Conservation (phyloP, 2,329 filamentous ascomycete species). For the Xylariomycetidae sp. region DNA sequence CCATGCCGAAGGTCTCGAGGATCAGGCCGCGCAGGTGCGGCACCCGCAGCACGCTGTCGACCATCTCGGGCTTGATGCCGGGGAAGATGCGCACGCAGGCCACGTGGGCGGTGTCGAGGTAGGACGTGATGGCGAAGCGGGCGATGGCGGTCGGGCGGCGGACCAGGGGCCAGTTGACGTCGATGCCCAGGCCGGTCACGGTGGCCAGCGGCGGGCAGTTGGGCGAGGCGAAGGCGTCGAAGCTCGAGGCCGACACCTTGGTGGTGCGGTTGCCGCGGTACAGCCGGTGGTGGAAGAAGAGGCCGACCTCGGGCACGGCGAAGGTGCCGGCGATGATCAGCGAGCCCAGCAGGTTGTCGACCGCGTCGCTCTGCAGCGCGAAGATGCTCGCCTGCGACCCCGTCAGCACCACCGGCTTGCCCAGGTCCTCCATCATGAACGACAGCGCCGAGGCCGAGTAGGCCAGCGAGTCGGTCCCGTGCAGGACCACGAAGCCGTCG, state of each 20-base stretch:
- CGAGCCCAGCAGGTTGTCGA: constrained; percentile 82
- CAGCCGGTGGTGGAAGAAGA: constrained; percentile 89
- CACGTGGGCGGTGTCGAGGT: constrained; percentile 80
- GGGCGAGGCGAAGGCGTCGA: constrained; percentile 83
- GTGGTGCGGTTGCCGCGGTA: constrained; percentile 84
- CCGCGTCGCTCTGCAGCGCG: constrained; percentile 82
- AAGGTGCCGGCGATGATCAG: constrained; percentile 89
- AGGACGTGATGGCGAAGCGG: constrained; percentile 66
- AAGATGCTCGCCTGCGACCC: constrained; percentile 82
- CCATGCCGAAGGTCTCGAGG: constrained; percentile 88
- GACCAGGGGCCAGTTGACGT: constrained; percentile 74
- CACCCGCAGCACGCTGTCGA: constrained; percentile 73
- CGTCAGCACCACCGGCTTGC: constrained; percentile 86
- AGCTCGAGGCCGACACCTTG: constrained; percentile 81
- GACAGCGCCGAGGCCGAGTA: constrained; percentile 87
- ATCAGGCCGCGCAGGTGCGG: constrained; percentile 76
- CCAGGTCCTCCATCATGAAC: constrained; percentile 83
- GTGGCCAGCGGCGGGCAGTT: constrained; percentile 77
- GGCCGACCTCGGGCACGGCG: constrained; percentile 84
- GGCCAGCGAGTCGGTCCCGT: constrained; percentile 83
- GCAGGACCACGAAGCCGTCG: constrained; percentile 85
- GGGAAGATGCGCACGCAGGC: constrained; percentile 87
- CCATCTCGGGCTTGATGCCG: constrained; percentile 88
- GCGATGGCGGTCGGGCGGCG: constrained; percentile 67
- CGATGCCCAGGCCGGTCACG: constrained; percentile 73